These are phyloP conservation scores for Calocybe gangraenosa DNA, from an alignment of 768 basidiomycete species.

Conservation along the genomic window DNA sequence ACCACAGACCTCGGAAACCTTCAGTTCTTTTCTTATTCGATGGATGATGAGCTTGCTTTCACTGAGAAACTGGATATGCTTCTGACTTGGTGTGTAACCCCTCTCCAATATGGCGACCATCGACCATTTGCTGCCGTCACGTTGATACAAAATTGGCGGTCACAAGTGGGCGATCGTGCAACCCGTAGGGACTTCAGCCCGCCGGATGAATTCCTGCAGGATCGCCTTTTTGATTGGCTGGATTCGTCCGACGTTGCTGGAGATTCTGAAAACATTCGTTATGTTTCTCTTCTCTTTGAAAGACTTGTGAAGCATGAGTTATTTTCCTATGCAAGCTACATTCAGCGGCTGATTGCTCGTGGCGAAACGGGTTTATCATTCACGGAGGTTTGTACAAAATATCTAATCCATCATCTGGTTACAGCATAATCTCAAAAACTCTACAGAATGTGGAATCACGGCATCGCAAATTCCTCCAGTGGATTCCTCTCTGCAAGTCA, in stretches of 20 bases:
- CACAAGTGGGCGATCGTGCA: constrained; percentile 58
- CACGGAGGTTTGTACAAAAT: constrained; percentile 40
- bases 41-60: constrained; percentile 41
- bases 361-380: constrained; percentile 60
- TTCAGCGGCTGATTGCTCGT: constrained; percentile 78
- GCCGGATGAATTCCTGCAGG: constrained; percentile 64
- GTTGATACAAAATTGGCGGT: constrained; percentile 60
- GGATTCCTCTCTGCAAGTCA: constrained; percentile 65
- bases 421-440: constrained; percentile 2
- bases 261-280: constrained; percentile 48
- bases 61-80: constrained; percentile 69
- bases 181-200: constrained; percentile 56
- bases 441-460: constrained; percentile 47
- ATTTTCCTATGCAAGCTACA: constrained; percentile 72
- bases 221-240: constrained; percentile 79
- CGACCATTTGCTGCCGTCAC: constrained; percentile 72
- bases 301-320: constrained; percentile 66
- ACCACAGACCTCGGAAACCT: constrained; percentile 57
- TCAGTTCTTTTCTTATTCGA: constrained; percentile 51
- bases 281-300: constrained; percentile 67
- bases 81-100: constrained; percentile 78
- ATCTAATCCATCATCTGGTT: constrained; percentile 7
- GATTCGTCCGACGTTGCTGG: constrained; percentile 61
- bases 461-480: constrained; percentile 65
- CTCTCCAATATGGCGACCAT: constrained; percentile 79